Evolutionary conservation across 768 basidiomycete genomes (phyloP), one percentile per base, ranked within the genome.

Genomic region (Xanthoconium purpureum): DNA sequence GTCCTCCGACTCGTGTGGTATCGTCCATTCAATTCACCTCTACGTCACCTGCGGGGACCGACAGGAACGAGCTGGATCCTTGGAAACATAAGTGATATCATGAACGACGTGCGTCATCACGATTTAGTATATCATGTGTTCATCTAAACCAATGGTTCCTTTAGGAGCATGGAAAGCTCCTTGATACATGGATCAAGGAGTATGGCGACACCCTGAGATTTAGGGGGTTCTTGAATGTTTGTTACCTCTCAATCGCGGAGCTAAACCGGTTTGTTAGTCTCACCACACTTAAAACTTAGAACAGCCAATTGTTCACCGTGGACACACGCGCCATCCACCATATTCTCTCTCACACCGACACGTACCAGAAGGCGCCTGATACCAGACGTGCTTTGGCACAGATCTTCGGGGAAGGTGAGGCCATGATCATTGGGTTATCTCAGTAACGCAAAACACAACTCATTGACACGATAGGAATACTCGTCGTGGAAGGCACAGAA

Each of bases 261-360:
- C 18, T 30, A 3, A 45, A 14, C 24, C 2, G 18, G 37, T 28
- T 33, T 9, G 20, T 47, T 56, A 44, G 57, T 30, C 12, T 44
- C 20, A 7, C n/a, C 13, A n/a, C 35, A 35, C 18, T 24, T 39
- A 35, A 24, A 15, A 18, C 30, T 3, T 55, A 78, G 75, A 43
- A 54, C 7, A 52, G 68, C 17, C 76, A 80, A 7, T 67, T 89
- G 11, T 78, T 77, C 65, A 88, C 85, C 0, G 66, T 75, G 50
- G 90, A 91, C 62, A 72, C 81, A 0, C 80, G 81, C 29, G 88
- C 87, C 0, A 38, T 91, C 36, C 77, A 79, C 42, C 83, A 91
- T 60, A 74, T 93, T 49, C 73, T 92, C 14, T 76, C 78, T 57
- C 83, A 87, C 53, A 72, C 71, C 29, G 67, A 78, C 32, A 70